Evolutionary conservation across 1,284 basidiomycete species (phyloP).

Genomic region (Amylostereum areolatum): DNA sequence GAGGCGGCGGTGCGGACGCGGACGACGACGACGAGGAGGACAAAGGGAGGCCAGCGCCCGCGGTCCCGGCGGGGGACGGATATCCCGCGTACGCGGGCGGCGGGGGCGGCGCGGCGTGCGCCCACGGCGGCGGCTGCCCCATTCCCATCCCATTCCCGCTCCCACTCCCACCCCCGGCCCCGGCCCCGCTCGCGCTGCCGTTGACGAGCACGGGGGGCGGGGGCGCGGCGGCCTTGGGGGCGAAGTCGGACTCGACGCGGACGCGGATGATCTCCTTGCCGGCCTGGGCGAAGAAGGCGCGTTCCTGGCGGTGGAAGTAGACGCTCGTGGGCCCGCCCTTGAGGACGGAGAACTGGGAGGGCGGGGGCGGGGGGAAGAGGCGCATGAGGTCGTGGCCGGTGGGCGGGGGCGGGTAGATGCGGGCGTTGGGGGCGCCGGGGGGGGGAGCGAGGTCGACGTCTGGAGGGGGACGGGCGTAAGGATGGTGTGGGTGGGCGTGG

Average conservation of each 20-base stretch:
- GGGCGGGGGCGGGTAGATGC: conserved; percentile 56
- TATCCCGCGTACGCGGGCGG: too few species aligned
- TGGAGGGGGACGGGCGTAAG: background rate
- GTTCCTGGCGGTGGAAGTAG: conserved; percentile 66
- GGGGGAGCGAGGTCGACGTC: conserved; percentile 14
- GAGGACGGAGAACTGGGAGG: conserved; percentile 43
- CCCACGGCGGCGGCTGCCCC: too few species aligned
- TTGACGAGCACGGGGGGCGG: background rate
- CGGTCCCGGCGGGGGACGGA: too few species aligned
- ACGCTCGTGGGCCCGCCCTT: conserved; percentile 57
- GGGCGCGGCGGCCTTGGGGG: conserved; percentile 1
- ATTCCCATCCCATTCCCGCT: too few species aligned
- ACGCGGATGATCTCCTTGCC: conserved; percentile 70
- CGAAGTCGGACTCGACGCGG: conserved; percentile 54
- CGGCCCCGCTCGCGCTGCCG: too few species aligned
- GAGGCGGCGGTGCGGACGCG: too few species aligned
- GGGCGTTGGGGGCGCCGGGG: conserved; percentile 5
- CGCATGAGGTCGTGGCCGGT: conserved; percentile 78
- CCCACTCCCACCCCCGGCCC: too few species aligned
- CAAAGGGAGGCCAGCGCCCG: too few species aligned
- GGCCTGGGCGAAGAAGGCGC: conserved; percentile 68
- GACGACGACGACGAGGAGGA: too few species aligned
- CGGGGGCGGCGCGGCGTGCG: too few species aligned
- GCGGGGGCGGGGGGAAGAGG: conserved; percentile 65
- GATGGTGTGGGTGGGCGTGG: too few species aligned